Conservation (phyloP, 1,284 basidiomycete genomes). For the Microbotryum saponariae region DNA sequence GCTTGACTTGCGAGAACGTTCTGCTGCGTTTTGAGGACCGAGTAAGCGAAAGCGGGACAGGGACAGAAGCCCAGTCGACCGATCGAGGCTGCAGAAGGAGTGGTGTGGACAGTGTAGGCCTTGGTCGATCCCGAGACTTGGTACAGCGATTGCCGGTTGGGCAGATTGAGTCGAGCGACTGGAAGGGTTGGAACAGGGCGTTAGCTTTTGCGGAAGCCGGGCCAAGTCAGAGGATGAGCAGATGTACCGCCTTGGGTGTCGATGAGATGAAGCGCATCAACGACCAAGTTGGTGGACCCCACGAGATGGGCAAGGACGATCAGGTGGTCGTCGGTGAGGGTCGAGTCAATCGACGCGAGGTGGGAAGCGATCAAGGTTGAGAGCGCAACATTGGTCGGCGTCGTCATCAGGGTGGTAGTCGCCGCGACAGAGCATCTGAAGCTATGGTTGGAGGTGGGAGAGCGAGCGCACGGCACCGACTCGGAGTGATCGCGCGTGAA, state of each 20-base stretch:
- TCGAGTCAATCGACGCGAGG: neutral
- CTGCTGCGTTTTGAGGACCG: neutral
- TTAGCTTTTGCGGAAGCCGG: neutral
- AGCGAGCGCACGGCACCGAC: neutral
- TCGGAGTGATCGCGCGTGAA: neutral
- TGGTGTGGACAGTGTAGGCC: constrained; percentile 13
- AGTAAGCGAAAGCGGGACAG: constrained; percentile 16
- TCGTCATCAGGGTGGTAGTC: too few species aligned
- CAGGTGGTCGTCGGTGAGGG: constrained; percentile 8
- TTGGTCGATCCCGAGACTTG: constrained; percentile 14
- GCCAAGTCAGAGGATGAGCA: too few species aligned
- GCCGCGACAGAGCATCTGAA: too few species aligned
- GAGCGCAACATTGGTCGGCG: neutral
- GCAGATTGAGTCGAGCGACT: constrained; percentile 14
- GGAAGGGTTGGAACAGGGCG: neutral
- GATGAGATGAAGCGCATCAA: constrained; percentile 26
- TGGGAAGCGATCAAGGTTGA: neutral
- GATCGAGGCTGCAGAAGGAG: neutral
- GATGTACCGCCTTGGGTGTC: constrained; percentile 15
- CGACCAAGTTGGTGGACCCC: neutral
- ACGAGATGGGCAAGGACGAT: constrained; percentile 12
- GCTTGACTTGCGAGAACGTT: constrained; percentile 7
- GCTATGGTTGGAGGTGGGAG: neutral
- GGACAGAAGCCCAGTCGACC: constrained; percentile 18
- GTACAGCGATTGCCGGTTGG: constrained; percentile 14